A percentile compares a stretch with the other conserved stretches of the same genome.
phyloP scores from a whole-genome alignment of 2,329 filamentous ascomycete species.

The Colletotrichum echinochloae region DNA sequence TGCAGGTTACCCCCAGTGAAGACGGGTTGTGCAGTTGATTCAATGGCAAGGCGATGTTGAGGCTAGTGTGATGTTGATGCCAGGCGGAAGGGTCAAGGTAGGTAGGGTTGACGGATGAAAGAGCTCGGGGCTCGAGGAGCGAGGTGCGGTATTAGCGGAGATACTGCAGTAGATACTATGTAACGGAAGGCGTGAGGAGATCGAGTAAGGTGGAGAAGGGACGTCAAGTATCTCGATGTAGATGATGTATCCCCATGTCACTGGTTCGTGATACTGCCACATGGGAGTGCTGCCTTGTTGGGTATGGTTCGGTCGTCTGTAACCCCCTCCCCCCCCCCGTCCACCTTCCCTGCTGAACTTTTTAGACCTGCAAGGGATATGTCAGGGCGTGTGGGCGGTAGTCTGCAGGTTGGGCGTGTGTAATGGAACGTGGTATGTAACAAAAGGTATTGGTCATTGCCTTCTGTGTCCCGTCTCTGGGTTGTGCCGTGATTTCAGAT shows the following conservation, averaged over 20 bases:
- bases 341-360: background rate
- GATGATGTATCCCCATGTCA: conserved; percentile 11
- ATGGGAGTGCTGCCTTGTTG: conserved; percentile 8
- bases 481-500: background rate
- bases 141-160: conserved; percentile 18
- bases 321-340: no score
- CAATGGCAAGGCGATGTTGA: background rate
- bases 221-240: conserved; percentile 5
- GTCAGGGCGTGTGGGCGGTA: background rate
- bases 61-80: background rate
- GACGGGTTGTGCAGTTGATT: background rate
- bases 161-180: conserved; percentile 10
- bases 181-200: conserved; percentile 5
- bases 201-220: background rate
- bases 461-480: background rate
- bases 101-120: background rate
- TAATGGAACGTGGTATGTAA: background rate
- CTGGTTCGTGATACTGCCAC: background rate
- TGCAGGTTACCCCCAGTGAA: conserved; percentile 8
- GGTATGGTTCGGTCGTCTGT: background rate
- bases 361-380: background rate
- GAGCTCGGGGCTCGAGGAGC: background rate
- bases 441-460: background rate
- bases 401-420: background rate
- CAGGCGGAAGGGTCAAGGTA: background rate